phyloP scores from a whole-genome alignment of 139 green algal genomes.

The Pleodorina starrii region DNA sequence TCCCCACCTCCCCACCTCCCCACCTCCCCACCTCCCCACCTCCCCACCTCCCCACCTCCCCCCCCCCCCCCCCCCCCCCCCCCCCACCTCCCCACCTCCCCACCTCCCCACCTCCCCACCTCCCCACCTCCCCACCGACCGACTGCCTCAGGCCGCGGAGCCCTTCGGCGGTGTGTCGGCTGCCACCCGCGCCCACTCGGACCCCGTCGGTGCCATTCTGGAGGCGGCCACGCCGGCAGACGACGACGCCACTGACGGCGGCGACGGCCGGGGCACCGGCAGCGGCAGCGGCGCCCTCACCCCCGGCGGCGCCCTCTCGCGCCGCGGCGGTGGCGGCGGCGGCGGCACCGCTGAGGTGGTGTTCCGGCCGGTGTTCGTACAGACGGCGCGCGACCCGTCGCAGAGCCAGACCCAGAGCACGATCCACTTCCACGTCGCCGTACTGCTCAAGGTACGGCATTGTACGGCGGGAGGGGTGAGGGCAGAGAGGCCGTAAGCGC shows the following conservation, averaged over 20 bases:
- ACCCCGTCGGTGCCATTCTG: not conserved
- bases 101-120: too few species aligned
- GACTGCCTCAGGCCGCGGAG: not conserved
- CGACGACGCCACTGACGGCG: not conserved
- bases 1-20: too few species aligned
- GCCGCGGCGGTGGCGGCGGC: not conserved
- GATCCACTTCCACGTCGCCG: slow-evolving; percentile 19
- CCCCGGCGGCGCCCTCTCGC: too few species aligned
- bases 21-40: too few species aligned
- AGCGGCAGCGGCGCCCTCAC: too few species aligned
- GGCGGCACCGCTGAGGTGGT: not conserved
- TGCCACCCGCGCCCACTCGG: not conserved
- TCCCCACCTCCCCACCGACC: too few species aligned
- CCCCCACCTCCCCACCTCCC: too few species aligned
- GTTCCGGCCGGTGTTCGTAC: slow-evolving; percentile 47
- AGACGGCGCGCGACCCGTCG: not conserved
- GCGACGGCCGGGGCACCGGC: not conserved
- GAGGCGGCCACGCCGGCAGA: not conserved
- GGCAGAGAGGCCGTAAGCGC: too few species aligned
- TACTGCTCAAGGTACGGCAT: slow-evolving; percentile 24
- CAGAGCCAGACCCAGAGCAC: not conserved
- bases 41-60: too few species aligned
- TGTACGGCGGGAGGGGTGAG: not conserved
- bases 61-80: too few species aligned
- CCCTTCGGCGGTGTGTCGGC: not conserved